Percentiles rank a stretch among this genome's conserved stretches.
Conservation (phyloP, 2,329 filamentous ascomycete species). For the Clathrospora elynae region DNA sequence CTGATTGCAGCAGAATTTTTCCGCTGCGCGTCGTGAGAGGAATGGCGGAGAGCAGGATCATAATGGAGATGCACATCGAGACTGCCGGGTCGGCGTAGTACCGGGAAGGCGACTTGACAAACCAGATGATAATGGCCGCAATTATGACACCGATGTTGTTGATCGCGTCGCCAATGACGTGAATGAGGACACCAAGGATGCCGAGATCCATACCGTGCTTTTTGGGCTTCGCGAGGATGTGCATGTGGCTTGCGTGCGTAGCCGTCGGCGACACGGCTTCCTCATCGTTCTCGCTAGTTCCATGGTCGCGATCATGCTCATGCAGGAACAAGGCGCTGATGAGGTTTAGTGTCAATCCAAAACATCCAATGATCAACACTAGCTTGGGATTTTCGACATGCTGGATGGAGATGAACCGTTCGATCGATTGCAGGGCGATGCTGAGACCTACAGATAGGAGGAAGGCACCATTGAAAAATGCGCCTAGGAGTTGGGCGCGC, state of each 20-base stretch:
- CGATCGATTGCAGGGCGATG: conserved; percentile 74
- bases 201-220: conserved; percentile 61
- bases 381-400: conserved; percentile 66
- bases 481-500: conserved; percentile 71
- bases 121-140: conserved; percentile 72
- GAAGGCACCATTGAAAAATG: conserved; percentile 81
- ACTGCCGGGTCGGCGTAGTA: conserved; percentile 76
- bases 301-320: conserved; percentile 52
- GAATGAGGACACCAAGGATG: conserved; percentile 71
- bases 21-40: conserved; percentile 67
- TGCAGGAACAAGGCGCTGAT: conserved; percentile 70
- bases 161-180: conserved; percentile 73
- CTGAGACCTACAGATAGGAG: conserved; percentile 73
- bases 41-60: conserved; percentile 69
- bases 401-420: conserved; percentile 67
- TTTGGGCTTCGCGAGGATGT: conserved; percentile 29
- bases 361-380: conserved; percentile 70
- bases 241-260: conserved; percentile 35
- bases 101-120: conserved; percentile 60
- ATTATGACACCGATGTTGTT: conserved; percentile 79
- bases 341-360: conserved; percentile 70
- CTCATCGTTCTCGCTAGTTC: conserved; percentile 33
- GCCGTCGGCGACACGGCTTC: conserved; percentile 16
- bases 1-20: conserved; percentile 69
- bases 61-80: conserved; percentile 71